phyloP scores from a whole-genome alignment of 2,329 filamentous ascomycete species.

The Talaromyces sp. region DNA sequence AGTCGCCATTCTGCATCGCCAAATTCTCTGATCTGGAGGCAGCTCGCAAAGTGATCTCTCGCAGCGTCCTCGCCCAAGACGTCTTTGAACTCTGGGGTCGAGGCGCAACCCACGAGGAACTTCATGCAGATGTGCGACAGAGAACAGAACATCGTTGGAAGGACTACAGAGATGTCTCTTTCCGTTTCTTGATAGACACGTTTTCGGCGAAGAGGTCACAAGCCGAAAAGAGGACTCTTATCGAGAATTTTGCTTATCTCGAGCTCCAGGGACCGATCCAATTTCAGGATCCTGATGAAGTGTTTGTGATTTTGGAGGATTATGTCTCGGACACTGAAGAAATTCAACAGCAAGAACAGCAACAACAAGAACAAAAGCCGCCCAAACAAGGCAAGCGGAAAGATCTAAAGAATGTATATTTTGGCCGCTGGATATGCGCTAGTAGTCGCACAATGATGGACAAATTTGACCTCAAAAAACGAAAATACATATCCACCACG shows the following conservation, averaged over 20 bases:
- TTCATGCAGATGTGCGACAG: slow-evolving; percentile 63
- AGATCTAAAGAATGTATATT: slow-evolving; percentile 61
- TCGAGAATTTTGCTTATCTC: slow-evolving; percentile 77
- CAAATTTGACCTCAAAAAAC: slow-evolving; percentile 86
- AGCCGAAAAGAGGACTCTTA: slow-evolving; percentile 65
- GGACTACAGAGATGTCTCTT: slow-evolving; percentile 62
- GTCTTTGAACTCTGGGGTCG: slow-evolving; percentile 88
- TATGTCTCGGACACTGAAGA: slow-evolving; percentile 55
- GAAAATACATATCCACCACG: slow-evolving; percentile 89
- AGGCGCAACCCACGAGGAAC: slow-evolving; percentile 61
- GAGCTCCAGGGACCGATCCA: slow-evolving; percentile 72
- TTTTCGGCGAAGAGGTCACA: slow-evolving; percentile 70
- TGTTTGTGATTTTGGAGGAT: slow-evolving; percentile 80
- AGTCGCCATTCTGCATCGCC: slow-evolving; percentile 87
- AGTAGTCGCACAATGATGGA: slow-evolving; percentile 65
- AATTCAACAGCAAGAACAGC: not conserved
- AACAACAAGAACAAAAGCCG: slow-evolving; percentile 2
- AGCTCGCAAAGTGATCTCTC: slow-evolving; percentile 64
- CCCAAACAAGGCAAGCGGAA: not conserved
- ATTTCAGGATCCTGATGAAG: slow-evolving; percentile 68
- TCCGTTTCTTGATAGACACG: slow-evolving; percentile 81
- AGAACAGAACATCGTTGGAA: slow-evolving; percentile 64
- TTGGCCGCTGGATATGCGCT: slow-evolving; percentile 68
- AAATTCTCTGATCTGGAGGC: slow-evolving; percentile 62
- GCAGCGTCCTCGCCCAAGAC: slow-evolving; percentile 76